Percentiles rank a stretch among this genome's conserved stretches.
Conservation (phyloP, 129 eudicot genomes). For the Kitagawia praeruptora region DNA sequence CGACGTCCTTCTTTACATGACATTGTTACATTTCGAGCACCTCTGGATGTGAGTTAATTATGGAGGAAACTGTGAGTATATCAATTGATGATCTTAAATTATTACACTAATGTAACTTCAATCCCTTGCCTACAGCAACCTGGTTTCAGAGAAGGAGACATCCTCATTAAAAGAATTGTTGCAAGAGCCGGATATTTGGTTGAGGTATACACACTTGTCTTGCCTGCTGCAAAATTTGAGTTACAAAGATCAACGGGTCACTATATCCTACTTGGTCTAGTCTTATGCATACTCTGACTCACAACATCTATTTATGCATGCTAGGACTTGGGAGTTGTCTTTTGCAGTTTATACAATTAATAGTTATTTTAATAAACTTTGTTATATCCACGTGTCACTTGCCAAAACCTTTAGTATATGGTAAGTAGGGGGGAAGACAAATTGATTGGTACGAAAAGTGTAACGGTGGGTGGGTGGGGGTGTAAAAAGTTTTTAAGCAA, state of each 20-base stretch:
- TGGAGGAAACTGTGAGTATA: not conserved
- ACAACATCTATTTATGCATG: not conserved
- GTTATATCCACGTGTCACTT: not conserved
- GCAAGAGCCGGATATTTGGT: constrained; percentile 16
- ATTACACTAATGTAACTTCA: not conserved
- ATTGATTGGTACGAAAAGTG: not conserved
- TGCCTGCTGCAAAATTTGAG: not conserved
- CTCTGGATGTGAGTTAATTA: constrained; percentile 3
- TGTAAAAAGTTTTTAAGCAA: not conserved
- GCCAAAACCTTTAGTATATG: not conserved
- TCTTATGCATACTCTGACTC: too few relatives aligned
- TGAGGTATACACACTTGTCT: constrained; percentile 11
- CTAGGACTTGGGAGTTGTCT: not conserved
- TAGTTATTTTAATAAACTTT: not conserved
- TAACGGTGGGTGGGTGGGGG: too few relatives aligned
- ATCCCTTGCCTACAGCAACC: constrained; percentile 8
- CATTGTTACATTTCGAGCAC: constrained; percentile 15
- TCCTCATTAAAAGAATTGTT: constrained; percentile 16
- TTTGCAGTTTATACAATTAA: not conserved
- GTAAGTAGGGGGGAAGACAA: not conserved
- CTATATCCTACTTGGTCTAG: not conserved
- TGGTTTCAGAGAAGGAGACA: constrained; percentile 15
- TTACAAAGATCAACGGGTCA: not conserved
- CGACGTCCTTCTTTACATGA: constrained; percentile 3
- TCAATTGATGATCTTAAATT: not conserved